Conservation (phyloP, 257 asterid species). For the Solanum chiquidenum region DNA sequence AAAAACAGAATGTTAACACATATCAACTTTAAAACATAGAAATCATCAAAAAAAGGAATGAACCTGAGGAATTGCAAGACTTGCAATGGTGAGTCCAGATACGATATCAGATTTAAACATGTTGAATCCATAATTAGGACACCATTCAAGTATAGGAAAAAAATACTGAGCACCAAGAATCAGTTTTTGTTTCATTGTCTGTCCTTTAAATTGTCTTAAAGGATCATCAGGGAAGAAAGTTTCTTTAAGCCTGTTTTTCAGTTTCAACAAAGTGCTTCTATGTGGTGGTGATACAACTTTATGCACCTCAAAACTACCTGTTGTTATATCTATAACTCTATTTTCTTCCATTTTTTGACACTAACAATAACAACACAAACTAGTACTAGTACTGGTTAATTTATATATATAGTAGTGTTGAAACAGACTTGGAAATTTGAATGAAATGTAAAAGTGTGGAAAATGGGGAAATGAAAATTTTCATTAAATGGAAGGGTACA, state of each 20-base stretch:
- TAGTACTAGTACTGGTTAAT: neutral
- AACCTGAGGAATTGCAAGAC: conserved; percentile 91
- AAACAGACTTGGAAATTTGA: conserved; percentile 1
- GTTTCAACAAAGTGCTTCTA: conserved; percentile 37
- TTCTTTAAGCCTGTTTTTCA: conserved; percentile 52
- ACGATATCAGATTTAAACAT: conserved; percentile 72
- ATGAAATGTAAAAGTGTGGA: neutral
- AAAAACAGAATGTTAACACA: neutral
- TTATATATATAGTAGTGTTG: neutral
- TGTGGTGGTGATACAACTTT: conserved; percentile 62
- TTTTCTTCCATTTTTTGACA: conserved; percentile 17
- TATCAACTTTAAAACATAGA: neutral
- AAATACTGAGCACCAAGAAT: conserved; percentile 56
- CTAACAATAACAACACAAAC: neutral
- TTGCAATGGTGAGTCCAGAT: conserved; percentile 91
- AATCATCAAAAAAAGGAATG: neutral
- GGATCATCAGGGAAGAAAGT: conserved; percentile 86
- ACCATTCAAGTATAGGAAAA: conserved; percentile 78
- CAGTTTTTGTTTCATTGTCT: conserved; percentile 21
- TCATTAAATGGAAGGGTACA: conserved; percentile 11
- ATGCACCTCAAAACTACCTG: conserved; percentile 37
- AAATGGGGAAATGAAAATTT: neutral
- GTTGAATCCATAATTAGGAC: conserved; percentile 42
- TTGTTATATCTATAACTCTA: conserved; percentile 10
- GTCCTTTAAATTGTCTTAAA: conserved; percentile 63